phyloP scores from a whole-genome alignment of 2,329 filamentous ascomycete species.

The Alternaria viburni region DNA sequence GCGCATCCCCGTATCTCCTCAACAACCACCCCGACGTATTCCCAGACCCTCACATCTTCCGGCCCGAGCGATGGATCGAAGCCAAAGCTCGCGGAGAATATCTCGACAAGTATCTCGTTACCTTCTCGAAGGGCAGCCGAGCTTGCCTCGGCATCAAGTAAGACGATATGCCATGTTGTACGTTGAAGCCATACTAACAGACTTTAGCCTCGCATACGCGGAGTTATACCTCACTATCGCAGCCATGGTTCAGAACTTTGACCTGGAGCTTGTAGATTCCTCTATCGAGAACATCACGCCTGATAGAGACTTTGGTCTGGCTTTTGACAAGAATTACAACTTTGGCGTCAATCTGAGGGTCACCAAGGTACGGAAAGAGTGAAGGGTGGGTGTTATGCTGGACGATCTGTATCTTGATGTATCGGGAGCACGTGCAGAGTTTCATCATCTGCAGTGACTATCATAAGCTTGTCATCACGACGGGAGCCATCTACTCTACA shows the following conservation, averaged over 20 bases:
- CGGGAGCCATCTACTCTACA: accelerated
- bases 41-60: slow-evolving; percentile 22
- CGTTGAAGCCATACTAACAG: background rate
- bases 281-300: slow-evolving; percentile 14
- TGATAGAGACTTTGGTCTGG: slow-evolving; percentile 10
- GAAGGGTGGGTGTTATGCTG: background rate
- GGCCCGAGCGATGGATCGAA: slow-evolving; percentile 24
- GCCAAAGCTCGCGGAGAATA: slow-evolving; percentile 11
- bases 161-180: background rate
- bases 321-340: slow-evolving; percentile 14
- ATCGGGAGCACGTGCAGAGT: background rate
- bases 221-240: slow-evolving; percentile 22
- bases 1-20: slow-evolving; percentile 25
- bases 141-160: slow-evolving; percentile 47
- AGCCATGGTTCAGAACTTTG: slow-evolving; percentile 16
- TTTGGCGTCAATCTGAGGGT: slow-evolving; percentile 11
- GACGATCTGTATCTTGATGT: too few relatives aligned
- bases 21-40: slow-evolving; percentile 30
- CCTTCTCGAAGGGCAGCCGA: slow-evolving; percentile 49
- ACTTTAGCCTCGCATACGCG: slow-evolving; percentile 34
- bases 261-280: slow-evolving; percentile 23
- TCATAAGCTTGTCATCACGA: background rate
- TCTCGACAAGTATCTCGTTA: slow-evolving; percentile 46
- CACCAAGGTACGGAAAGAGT: slow-evolving; percentile 3
- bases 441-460: background rate